phyloP scores from a whole-genome alignment of 805 yeast genomes.

The Yarrowia deformans region DNA sequence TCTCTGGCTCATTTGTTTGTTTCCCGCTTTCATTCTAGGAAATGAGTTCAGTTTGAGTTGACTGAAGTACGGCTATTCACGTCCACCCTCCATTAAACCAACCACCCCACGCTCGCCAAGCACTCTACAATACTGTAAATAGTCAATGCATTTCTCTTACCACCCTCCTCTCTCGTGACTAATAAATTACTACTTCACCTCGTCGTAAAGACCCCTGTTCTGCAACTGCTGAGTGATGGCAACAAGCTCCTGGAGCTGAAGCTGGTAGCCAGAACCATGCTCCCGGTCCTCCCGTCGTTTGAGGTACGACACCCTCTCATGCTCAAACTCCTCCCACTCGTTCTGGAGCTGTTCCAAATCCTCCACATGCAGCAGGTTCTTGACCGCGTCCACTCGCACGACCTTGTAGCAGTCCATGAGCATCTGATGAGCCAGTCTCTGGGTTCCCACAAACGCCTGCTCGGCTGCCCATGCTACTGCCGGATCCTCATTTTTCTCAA shows the following conservation, averaged over 20 bases:
- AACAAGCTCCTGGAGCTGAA: slow-evolving; percentile 27
- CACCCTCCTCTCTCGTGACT: neutral
- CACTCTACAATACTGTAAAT: neutral
- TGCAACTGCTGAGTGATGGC: slow-evolving; percentile 26
- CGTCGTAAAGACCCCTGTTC: slow-evolving; percentile 17
- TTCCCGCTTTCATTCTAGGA: neutral
- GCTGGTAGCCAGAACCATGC: slow-evolving; percentile 11
- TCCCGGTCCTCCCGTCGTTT: slow-evolving; percentile 11
- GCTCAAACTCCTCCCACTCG: slow-evolving; percentile 29
- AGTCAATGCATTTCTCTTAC: too few relatives aligned
- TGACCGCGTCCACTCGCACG: slow-evolving; percentile 14
- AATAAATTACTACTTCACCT: slow-evolving; percentile 28
- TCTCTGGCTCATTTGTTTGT: slow-evolving; percentile 5
- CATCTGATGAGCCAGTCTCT: slow-evolving; percentile 19
- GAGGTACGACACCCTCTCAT: slow-evolving; percentile 20
- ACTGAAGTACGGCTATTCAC: too few relatives aligned
- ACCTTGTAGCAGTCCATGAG: slow-evolving; percentile 19
- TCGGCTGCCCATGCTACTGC: slow-evolving; percentile 18
- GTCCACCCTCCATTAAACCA: too few relatives aligned
- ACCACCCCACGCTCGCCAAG: too few relatives aligned
- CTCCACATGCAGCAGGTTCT: slow-evolving; percentile 15
- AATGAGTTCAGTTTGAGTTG: slow-evolving; percentile 1
- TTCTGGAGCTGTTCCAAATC: slow-evolving; percentile 9
- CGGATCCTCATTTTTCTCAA: neutral
- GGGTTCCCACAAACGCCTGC: slow-evolving; percentile 20